Percentiles rank a stretch among this genome's conserved stretches.
These are phyloP conservation scores for Exophiala bonariae DNA, from an alignment of 2,329 filamentous ascomycete genomes.

Conservation along the genomic window DNA sequence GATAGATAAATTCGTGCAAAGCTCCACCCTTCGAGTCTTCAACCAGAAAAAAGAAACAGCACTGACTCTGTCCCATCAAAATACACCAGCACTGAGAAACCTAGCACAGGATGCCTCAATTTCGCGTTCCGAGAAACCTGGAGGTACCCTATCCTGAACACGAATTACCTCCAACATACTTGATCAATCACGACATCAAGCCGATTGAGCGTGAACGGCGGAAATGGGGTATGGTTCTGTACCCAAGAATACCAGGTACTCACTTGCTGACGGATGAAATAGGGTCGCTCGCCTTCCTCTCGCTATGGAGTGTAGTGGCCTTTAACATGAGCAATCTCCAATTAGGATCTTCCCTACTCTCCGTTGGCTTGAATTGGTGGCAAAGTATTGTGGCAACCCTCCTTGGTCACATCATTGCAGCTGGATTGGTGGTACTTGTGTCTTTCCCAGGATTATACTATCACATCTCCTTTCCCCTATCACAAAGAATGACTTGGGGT, in stretches of 20 bases:
- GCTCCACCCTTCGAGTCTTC: too few species aligned
- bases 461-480: slow-evolving; percentile 4
- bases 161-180: slow-evolving; percentile 4
- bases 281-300: slow-evolving; percentile 23
- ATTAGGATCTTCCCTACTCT: background rate
- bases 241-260: too few species aligned
- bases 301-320: slow-evolving; percentile 18
- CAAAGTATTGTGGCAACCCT: slow-evolving; percentile 3
- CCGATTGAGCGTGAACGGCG: slow-evolving; percentile 7
- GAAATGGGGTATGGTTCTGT: slow-evolving; percentile 2
- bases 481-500: slow-evolving; percentile 5
- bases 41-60: too few species aligned
- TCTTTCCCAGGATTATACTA: slow-evolving; percentile 4
- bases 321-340: slow-evolving; percentile 18
- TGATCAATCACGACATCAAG: slow-evolving; percentile 8
- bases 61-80: too few species aligned
- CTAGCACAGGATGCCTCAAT: background rate
- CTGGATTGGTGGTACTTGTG: background rate
- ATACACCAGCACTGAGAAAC: too few species aligned
- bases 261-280: slow-evolving; percentile 13
- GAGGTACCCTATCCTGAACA: background rate
- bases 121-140: background rate
- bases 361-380: slow-evolving; percentile 8
- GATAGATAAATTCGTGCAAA: too few species aligned
- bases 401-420: background rate